phyloP scores from a whole-genome alignment of 2,329 filamentous ascomycete genomes.

The Fusarium burgessii region DNA sequence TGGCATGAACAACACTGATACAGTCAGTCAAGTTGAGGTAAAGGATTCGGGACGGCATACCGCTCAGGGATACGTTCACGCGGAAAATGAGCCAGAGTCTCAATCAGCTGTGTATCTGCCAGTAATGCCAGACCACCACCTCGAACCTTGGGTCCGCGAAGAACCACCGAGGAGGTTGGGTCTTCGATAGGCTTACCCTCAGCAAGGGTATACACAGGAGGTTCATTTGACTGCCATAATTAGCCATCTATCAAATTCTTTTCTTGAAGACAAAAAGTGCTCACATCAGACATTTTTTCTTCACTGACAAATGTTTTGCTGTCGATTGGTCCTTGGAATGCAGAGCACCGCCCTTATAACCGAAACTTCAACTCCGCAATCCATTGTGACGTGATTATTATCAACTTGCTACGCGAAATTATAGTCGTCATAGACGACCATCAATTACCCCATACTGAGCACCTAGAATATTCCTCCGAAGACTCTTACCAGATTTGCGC shows the following conservation, averaged over 20 bases:
- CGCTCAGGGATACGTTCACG: constrained; percentile 8
- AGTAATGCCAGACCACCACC: not conserved
- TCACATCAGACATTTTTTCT: not conserved
- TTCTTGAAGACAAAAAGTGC: not conserved
- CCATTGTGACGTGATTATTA: constrained; percentile 13
- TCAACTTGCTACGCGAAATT: not conserved
- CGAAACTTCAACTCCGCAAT: not conserved
- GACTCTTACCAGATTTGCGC: not conserved
- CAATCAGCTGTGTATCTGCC: constrained; percentile 11
- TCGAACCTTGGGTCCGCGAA: not conserved
- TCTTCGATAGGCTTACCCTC: constrained; percentile 8
- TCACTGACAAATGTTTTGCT: not conserved
- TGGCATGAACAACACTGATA: constrained; percentile 8
- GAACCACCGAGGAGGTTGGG: not conserved
- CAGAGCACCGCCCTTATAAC: not conserved
- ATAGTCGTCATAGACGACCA: not conserved
- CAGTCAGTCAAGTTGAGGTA: not conserved
- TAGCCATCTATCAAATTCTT: not conserved
- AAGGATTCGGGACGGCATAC: not conserved
- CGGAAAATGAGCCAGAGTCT: constrained; percentile 7
- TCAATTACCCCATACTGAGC: not conserved
- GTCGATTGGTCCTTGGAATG: not conserved
- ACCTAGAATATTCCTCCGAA: not conserved
- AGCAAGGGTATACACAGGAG: constrained; percentile 3
- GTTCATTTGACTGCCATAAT: not conserved